These are phyloP conservation scores for Raffaelea ambrosiae DNA, from an alignment of 2,329 filamentous ascomycete species.

Conservation along the genomic window DNA sequence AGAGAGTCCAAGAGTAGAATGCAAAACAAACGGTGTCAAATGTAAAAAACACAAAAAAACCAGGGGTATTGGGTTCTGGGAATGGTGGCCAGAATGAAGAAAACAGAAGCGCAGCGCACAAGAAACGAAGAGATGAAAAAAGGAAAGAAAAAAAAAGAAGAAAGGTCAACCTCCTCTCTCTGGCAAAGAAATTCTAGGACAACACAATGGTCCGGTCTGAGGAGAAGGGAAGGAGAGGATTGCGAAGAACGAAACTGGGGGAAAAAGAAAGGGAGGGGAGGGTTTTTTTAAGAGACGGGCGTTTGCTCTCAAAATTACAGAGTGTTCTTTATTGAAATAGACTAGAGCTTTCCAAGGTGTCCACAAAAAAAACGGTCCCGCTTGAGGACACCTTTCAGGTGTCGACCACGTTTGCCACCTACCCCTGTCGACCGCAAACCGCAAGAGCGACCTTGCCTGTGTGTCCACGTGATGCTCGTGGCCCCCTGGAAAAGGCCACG, in stretches of 20 bases:
- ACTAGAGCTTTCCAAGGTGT: slow-evolving; percentile 9
- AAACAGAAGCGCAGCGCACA: neutral
- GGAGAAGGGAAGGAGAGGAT: neutral
- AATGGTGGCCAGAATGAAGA: neutral
- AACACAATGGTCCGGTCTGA: slow-evolving; percentile 13
- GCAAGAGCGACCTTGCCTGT: no score
- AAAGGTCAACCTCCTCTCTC: neutral
- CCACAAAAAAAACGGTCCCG: slow-evolving; percentile 11
- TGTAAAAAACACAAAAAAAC: neutral
- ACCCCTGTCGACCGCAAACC: neutral
- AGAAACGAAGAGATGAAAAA: slow-evolving; percentile 5
- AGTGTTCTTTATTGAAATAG: slow-evolving; percentile 4
- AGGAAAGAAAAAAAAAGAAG: slow-evolving; percentile 9
- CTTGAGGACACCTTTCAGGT: slow-evolving; percentile 16
- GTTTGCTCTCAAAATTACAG: neutral
- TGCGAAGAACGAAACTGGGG: neutral
- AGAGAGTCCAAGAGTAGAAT: neutral
- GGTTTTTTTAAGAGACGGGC: neutral
- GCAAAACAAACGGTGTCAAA: neutral
- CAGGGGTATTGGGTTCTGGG: neutral
- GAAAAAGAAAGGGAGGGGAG: neutral
- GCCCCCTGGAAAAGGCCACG: neutral
- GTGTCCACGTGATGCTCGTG: neutral
- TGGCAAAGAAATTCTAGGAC: slow-evolving; percentile 11
- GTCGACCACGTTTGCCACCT: neutral